Evolutionary conservation across 345 rosid genomes (phyloP), one percentile per base, ranked within the genome.

Genomic region (Kernera saxatilis): DNA sequence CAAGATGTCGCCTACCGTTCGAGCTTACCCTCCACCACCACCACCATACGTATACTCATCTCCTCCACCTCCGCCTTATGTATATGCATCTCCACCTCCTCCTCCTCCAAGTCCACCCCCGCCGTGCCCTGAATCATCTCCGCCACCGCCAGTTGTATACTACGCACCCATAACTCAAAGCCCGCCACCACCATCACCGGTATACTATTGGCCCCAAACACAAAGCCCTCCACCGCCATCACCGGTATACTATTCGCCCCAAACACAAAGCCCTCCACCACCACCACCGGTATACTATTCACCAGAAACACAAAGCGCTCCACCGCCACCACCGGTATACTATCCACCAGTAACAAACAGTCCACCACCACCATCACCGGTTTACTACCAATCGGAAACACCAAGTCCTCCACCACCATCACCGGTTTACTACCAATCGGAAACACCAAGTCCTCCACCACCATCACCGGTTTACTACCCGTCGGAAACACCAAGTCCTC

Each of bases 141-240:
- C 89, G 2, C 83, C 87, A 5, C 80, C 87, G 0, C 78, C 87
- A 13, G 52, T 73, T 53, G 74, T 37, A 29, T 70, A 32, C 60
- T 58, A 35, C 36, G 9, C 70, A 71, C 78, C 86, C 0, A 73
- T 71, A 1, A 54, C 73, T 36, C 69, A 72, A 22, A 70, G 74
- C 13, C 54, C 84, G 0, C 77, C 87, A 8, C 78, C 91, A 5
- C 84, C 83, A 48, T 27, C 80, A 56, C 64, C 82, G 0, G 46
- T 41, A 39, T 45, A 75, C 29, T 74, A 77, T 9, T n/a, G n/a
- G n/a, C n/a, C 78, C 86, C 0, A 73, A 1, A 54, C 73, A 43
- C 69, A 72, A 22, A 70, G 74, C 13, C 54, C 84, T 0, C 77
- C 87, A 8, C 78, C 91, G 4, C 84, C 83, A 48, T 27, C 80